A percentile compares a stretch with the other conserved stretches of the same genome.
phyloP scores from a whole-genome alignment of 2,329 filamentous ascomycete species.

The Lasiodiplodia sp. region DNA sequence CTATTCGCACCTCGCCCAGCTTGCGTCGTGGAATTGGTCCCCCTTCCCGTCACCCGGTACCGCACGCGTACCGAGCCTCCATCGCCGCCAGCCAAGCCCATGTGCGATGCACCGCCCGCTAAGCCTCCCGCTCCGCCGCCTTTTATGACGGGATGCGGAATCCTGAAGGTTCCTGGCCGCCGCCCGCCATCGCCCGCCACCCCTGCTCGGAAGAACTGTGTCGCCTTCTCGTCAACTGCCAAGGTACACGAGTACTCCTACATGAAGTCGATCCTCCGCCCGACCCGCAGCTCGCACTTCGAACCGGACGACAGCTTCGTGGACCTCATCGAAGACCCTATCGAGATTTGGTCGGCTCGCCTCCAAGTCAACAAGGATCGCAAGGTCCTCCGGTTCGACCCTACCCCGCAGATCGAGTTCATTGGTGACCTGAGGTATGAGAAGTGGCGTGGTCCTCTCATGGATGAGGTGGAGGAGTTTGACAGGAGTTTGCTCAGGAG shows the following conservation, averaged over 20 bases:
- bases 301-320: neutral
- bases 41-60: neutral
- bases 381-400: neutral
- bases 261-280: constrained; percentile 7
- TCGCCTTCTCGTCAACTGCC: neutral
- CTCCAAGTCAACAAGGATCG: neutral
- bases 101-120: neutral
- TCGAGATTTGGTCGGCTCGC: neutral
- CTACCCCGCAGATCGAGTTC: neutral
- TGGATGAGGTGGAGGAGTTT: neutral
- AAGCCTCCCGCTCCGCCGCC: neutral
- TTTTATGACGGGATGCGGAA: neutral
- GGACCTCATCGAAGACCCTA: neutral
- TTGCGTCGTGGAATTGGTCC: neutral
- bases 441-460: neutral
- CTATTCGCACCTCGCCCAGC: neutral
- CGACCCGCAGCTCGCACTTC: neutral
- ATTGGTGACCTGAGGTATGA: neutral
- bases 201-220: neutral
- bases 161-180: constrained; percentile 4
- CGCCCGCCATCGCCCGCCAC: neutral
- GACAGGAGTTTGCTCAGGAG: neutral
- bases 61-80: neutral
- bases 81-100: neutral
- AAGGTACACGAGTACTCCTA: neutral